These are phyloP conservation scores for Fraxinus ornus DNA, from an alignment of 305 asterid genomes.

Conservation along the genomic window DNA sequence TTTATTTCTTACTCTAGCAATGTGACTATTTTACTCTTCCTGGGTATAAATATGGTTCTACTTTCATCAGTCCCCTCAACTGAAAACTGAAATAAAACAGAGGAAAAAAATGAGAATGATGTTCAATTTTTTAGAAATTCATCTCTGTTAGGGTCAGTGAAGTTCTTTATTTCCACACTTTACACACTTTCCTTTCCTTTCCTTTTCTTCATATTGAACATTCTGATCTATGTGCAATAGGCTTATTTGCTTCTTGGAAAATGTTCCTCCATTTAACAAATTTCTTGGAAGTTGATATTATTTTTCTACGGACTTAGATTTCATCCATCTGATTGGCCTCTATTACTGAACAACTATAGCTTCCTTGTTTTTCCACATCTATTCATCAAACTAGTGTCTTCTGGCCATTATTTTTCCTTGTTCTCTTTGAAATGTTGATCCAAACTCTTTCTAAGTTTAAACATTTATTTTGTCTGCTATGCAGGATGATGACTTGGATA, in stretches of 20 bases:
- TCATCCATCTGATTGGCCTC: background rate
- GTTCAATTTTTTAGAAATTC: background rate
- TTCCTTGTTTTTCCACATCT: background rate
- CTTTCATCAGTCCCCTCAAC: background rate
- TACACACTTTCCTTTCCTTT: background rate
- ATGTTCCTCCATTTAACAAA: background rate
- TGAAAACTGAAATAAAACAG: background rate
- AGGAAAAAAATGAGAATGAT: background rate
- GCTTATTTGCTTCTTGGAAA: background rate
- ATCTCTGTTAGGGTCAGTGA: background rate
- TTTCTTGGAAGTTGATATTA: background rate
- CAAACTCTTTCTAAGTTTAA: background rate
- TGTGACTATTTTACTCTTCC: background rate
- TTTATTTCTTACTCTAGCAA: background rate
- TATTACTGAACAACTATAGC: background rate
- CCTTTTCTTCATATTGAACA: background rate
- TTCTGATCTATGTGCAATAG: background rate
- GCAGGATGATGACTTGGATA: slow-evolving; percentile 92
- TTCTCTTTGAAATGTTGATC: background rate
- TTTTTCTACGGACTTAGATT: background rate
- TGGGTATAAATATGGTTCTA: background rate
- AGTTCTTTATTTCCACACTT: background rate
- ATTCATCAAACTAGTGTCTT: background rate
- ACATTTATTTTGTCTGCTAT: slow-evolving; percentile 10
- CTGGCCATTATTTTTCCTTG: background rate